Base-by-base conservation (phyloP, 1,284 basidiomycete genomes). In the Cystobasidiaceae sp. region DNA sequence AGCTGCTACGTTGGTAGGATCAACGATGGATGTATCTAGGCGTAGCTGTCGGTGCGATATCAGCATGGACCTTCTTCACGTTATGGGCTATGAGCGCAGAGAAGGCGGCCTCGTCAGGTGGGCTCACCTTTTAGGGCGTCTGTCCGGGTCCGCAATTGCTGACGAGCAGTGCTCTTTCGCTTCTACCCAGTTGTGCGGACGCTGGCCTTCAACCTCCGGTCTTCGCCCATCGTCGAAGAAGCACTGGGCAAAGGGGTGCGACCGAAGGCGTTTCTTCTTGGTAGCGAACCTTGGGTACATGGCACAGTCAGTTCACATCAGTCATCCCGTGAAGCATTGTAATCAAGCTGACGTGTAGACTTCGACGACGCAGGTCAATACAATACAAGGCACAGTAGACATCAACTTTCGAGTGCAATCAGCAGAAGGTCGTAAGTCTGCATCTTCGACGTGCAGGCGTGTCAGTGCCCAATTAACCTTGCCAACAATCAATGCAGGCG, bases 351-450 rank as follows among this genome's bases (percentile, higher is more conserved):
- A 39, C n/a, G 37, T n/a, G 9, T 9, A 39, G 9, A n/a, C 37
- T 9, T n/a, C n/a, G n/a, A n/a, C n/a, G n/a, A n/a, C n/a, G 61
- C n/a, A 88, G 87, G 83, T 89, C 46, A 85, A 84, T 68, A 83
- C 86, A 69, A 78, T 87, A 55, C 84, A 86, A 72, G 87, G 88
- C 1, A 86, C 85, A 67, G 83, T 88, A 21, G 87, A 89, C 70
- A 78, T 89, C 52, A 86, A 85, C 73, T 86, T 88, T 76, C 81
- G 86, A 56, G 77, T 89, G 25, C 85, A 83, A 71, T 87, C 88
- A 0, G 83, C 86, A 41, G 84, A 82, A 79, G 83, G 86, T 83
- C 25, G 27, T 56, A 21, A 33, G 33, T 32, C n/a, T 19, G 19
- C 21, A 33, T 43, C 19, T 2, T 15, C 8, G 28, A 9, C 9